These are phyloP conservation scores for Vaucheria bursata DNA, from an alignment of 352 stramenopile species.

Conservation along the genomic window DNA sequence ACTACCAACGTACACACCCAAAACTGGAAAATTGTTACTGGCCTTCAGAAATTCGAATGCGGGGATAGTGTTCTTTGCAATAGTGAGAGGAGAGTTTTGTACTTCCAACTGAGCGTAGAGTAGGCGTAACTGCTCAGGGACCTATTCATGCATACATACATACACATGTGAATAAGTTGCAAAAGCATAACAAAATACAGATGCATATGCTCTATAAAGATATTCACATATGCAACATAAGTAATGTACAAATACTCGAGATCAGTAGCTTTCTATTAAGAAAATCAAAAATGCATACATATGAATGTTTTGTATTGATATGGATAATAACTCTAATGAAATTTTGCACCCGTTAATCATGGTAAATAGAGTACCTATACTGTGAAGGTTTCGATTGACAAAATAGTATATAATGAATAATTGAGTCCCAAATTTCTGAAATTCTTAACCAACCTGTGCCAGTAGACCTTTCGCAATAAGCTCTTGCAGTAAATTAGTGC, in stretches of 20 bases:
- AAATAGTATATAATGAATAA: neutral
- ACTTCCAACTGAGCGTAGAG: slow-evolving; percentile 3
- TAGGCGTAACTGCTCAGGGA: neutral
- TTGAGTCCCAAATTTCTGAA: neutral
- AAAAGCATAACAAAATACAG: too few relatives aligned
- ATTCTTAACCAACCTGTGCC: slow-evolving; percentile 15
- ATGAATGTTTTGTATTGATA: too few relatives aligned
- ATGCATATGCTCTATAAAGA: too few relatives aligned
- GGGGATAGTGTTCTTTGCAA: slow-evolving; percentile 55
- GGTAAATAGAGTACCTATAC: neutral
- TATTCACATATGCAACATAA: too few relatives aligned
- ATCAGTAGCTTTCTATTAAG: too few relatives aligned
- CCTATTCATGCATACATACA: too few relatives aligned
- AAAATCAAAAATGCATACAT: too few relatives aligned
- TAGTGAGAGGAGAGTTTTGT: slow-evolving; percentile 54
- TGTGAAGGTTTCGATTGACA: neutral
- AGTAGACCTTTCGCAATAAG: slow-evolving; percentile 42
- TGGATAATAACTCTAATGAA: too few relatives aligned
- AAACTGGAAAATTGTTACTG: neutral
- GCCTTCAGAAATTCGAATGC: slow-evolving; percentile 3
- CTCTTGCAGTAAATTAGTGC: slow-evolving; percentile 33
- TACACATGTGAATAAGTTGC: too few relatives aligned
- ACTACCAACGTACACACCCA: slow-evolving; percentile 12
- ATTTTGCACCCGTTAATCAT: neutral
- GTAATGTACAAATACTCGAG: too few relatives aligned